Percentiles rank a stretch among this genome's conserved stretches.
phyloP scores from a whole-genome alignment of 2,329 filamentous ascomycete genomes.

The Ceratocystis huliohia region DNA sequence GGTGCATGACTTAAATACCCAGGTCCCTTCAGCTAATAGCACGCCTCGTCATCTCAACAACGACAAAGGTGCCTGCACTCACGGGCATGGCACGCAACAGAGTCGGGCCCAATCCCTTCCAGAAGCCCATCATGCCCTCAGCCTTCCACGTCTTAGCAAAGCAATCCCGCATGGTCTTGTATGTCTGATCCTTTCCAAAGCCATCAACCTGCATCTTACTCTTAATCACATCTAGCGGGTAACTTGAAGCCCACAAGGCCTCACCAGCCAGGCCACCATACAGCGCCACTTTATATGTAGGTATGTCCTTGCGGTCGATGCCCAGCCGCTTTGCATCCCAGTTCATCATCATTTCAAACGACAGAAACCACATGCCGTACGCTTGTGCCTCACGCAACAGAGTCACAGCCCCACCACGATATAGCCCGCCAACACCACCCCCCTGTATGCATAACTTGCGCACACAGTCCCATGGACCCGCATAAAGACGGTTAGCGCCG shows the following conservation, averaged over 20 bases:
- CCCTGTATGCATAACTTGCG: constrained; percentile 60
- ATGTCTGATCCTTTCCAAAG: constrained; percentile 60
- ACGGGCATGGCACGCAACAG: constrained; percentile 93
- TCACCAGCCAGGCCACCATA: constrained; percentile 93
- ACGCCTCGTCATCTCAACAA: constrained; percentile 56
- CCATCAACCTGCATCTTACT: constrained; percentile 99
- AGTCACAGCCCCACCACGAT: constrained; percentile 79
- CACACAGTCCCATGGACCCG: constrained; percentile 79
- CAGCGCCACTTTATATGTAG: constrained; percentile 71
- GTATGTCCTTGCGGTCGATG: constrained; percentile 62
- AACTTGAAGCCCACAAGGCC: constrained; percentile 82
- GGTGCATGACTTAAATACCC: background rate
- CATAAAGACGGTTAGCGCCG: constrained; percentile 63
- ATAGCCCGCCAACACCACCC: constrained; percentile 61
- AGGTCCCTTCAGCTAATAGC: constrained; percentile 37
- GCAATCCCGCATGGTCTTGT: constrained; percentile 74
- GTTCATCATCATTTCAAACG: constrained; percentile 96
- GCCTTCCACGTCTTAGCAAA: constrained; percentile 67
- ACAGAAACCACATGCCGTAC: constrained; percentile 89
- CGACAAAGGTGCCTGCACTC: constrained; percentile 92
- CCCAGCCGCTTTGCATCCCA: constrained; percentile 66
- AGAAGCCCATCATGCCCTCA: constrained; percentile 76
- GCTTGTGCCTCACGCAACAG: constrained; percentile 80
- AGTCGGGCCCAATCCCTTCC: constrained; percentile 86
- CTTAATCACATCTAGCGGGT: constrained; percentile 96